These are phyloP conservation scores for Porogramme epimiltina DNA, from an alignment of 1,284 basidiomycete species.

Conservation along the genomic window DNA sequence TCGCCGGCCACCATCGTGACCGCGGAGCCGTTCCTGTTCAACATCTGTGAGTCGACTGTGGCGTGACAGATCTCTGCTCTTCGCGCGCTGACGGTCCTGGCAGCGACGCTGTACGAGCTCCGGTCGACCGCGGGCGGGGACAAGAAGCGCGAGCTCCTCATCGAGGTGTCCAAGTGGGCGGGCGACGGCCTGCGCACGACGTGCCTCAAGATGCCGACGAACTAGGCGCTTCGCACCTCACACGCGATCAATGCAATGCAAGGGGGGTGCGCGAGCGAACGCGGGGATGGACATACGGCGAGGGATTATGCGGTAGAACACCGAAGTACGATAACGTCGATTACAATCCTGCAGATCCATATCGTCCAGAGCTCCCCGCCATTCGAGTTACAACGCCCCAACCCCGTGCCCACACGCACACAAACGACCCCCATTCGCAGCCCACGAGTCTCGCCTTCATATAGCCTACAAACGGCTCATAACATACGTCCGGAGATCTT, in stretches of 20 bases:
- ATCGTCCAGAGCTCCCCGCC: constrained; percentile 3
- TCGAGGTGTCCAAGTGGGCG: constrained; percentile 80
- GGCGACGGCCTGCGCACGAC: constrained; percentile 77
- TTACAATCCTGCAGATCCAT: constrained; percentile 16
- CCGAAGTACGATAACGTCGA: constrained; percentile 19
- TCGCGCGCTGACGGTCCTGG: not conserved
- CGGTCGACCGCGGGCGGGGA: constrained; percentile 67
- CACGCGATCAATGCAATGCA: not conserved
- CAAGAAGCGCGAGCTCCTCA: constrained; percentile 70
- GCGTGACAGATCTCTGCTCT: too few species aligned
- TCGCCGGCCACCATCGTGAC: constrained; percentile 71
- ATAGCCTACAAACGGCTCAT: constrained; percentile 55
- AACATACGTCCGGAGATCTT: constrained; percentile 81
- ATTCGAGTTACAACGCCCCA: not conserved
- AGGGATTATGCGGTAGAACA: constrained; percentile 21
- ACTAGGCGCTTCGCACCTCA: constrained; percentile 8
- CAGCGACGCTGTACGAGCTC: constrained; percentile 81
- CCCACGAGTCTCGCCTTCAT: constrained; percentile 1
- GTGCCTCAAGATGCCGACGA: constrained; percentile 78
- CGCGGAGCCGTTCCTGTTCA: constrained; percentile 81
- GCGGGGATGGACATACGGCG: constrained; percentile 25
- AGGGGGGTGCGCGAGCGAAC: constrained; percentile 25
- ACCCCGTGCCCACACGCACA: not conserved
- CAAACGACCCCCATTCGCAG: not conserved
- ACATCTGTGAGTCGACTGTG: constrained; percentile 59